Evolutionary conservation across 257 asterid species (phyloP).

Genomic region (Cruciata laevipes): DNA sequence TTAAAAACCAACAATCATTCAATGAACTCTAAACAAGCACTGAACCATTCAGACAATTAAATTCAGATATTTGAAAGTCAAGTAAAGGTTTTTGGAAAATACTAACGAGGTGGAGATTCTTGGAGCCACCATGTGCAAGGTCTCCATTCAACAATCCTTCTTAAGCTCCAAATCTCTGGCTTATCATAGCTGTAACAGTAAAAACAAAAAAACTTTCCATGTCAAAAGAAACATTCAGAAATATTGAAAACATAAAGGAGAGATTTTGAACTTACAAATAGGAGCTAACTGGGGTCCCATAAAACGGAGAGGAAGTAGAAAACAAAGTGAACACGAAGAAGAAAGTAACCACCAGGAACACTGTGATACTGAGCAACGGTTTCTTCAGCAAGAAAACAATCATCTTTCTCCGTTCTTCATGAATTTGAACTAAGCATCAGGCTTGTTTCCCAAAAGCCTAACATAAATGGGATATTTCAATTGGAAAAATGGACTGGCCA

Average conservation of each 20-base stretch:
- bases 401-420: constrained; percentile 23
- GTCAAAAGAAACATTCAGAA: background rate
- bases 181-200: constrained; percentile 38
- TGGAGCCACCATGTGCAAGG: constrained; percentile 96
- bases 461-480: background rate
- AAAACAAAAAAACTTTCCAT: background rate
- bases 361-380: constrained; percentile 37
- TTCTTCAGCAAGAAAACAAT: constrained; percentile 49
- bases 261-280: constrained; percentile 37
- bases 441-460: background rate
- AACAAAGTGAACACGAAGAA: constrained; percentile 41
- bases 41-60: background rate
- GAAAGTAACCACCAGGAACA: constrained; percentile 27
- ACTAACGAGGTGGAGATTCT: constrained; percentile 54
- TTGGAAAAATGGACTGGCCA: background rate
- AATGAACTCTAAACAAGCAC: background rate
- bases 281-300: constrained; percentile 15
- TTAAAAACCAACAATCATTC: background rate
- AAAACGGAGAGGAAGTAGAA: constrained; percentile 47
- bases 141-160: constrained; percentile 74
- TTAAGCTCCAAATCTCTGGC: constrained; percentile 72
- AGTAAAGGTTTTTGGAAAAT: background rate
- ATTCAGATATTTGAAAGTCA: background rate
- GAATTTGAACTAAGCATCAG: background rate
- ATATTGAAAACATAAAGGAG: background rate